Percentiles rank a stretch among this genome's conserved stretches.
Conservation (phyloP, 106 monocot genomes). For the Alisma plantagoaquatica region DNA sequence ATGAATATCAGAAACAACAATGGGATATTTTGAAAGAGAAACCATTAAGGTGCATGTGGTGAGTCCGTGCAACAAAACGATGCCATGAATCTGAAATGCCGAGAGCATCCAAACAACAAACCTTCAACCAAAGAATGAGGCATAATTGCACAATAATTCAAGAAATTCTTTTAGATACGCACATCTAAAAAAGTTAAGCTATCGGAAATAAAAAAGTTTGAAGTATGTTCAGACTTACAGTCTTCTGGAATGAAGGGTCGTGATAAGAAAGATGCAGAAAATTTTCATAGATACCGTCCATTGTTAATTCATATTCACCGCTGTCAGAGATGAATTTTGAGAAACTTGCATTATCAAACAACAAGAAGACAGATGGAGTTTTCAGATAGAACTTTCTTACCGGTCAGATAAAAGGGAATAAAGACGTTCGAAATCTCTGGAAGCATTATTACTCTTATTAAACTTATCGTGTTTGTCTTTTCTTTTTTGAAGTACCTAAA, state of each 20-base stretch:
- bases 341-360: neutral
- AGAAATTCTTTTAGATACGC: neutral
- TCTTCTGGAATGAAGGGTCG: constrained; percentile 89
- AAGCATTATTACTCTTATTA: constrained; percentile 5
- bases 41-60: constrained; percentile 83
- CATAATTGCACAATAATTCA: neutral
- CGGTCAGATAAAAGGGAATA: constrained; percentile 76
- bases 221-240: constrained; percentile 35
- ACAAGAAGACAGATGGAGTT: neutral
- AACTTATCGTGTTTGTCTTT: constrained; percentile 46
- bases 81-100: constrained; percentile 67
- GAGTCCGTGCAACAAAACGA: constrained; percentile 55
- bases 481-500: constrained; percentile 83
- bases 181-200: neutral
- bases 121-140: constrained; percentile 28
- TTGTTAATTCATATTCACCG: constrained; percentile 94
- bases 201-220: too few species aligned
- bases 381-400: constrained; percentile 18
- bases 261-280: constrained; percentile 71
- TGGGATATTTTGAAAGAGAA: neutral
- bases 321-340: constrained; percentile 28
- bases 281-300: constrained; percentile 98
- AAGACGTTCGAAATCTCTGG: constrained; percentile 41
- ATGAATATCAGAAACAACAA: neutral
- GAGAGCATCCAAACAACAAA: constrained; percentile 59